Base-by-base conservation (phyloP, 2,329 filamentous ascomycete species). In the Alternaria atra region DNA sequence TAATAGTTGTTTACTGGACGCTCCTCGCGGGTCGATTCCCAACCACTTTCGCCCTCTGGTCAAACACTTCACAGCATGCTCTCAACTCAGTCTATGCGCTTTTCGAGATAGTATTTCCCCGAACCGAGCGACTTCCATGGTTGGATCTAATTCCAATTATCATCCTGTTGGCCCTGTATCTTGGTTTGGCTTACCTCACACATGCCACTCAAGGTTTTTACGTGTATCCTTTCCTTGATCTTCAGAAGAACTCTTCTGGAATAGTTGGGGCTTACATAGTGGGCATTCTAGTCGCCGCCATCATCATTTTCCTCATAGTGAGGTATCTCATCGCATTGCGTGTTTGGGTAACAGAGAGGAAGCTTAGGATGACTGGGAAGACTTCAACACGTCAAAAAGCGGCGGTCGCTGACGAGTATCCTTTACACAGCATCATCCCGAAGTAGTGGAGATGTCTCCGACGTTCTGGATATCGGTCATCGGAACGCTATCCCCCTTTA, bases 171-270 rank as follows among this genome's bases (percentile, higher is more conserved):
- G 87, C 86, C 0, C 79, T 89, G 4, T 97, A 96, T 75, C 84
- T 94, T 10, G 86, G 82, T 0, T 80, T 96, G 15, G 92, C 91
- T 1, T 96, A 92, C 77, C 69, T 95, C 23, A 94, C 91, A 0
- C 79, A 86, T 62, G 87, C 86, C 5, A 89, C 88, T 0, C 83
- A 93, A 76, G 86, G 86, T 3, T 92, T 90, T 75, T 96, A 94
- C 77, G 85, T 90, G 0, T 97, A 97, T 80, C 76, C 72, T 59
- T 97, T 97, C 79, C 85, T 97, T n/a, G 84, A 97, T 74, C 74
- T 79, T 6, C 72, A 76, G 17, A 78, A 61, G 23, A 66, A 85
- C 51, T 83, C 84, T 15, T 75, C 83, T 29, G 85, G 83, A 0
- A 79, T 83, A 6, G 87, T 93, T 4, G 86, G 87, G 1, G 90